A percentile compares a stretch with the other conserved stretches of the same genome.
These are phyloP conservation scores for Limnomonas spitsbergensis DNA, from an alignment of 139 green algal species.

Conservation along the genomic window DNA sequence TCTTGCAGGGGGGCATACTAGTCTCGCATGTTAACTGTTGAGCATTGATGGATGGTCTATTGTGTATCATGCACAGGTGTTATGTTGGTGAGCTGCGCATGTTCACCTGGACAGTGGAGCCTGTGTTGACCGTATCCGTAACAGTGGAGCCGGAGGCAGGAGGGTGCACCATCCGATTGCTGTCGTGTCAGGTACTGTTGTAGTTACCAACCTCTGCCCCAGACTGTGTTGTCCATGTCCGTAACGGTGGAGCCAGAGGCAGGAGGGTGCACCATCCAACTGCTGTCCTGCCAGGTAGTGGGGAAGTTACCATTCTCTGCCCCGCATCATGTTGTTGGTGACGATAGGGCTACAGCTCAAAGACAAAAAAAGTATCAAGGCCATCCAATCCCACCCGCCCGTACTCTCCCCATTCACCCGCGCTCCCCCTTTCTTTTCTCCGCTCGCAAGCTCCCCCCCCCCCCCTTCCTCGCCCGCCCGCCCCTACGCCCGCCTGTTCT, in stretches of 20 bases:
- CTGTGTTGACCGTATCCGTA: conserved; percentile 77
- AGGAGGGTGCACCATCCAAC: conserved; percentile 69
- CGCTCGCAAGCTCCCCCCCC: too few species aligned
- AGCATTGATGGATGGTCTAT: too few species aligned
- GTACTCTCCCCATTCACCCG: too few species aligned
- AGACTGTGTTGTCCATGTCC: conserved; percentile 78
- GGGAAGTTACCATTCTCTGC: too few species aligned
- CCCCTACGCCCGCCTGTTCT: too few species aligned
- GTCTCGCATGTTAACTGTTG: too few species aligned
- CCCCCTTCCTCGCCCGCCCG: too few species aligned
- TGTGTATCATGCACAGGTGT: conserved; percentile 45
- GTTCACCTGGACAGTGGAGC: conserved; percentile 69
- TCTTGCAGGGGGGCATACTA: too few species aligned
- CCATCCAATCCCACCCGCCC: too few species aligned
- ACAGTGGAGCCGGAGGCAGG: conserved; percentile 41
- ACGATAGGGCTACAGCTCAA: conserved; percentile 58
- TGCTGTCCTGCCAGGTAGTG: conserved; percentile 68
- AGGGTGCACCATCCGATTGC: conserved; percentile 76
- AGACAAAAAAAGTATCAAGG: conserved; percentile 67
- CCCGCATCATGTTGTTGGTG: conserved; percentile 79
- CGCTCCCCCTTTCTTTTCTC: too few species aligned
- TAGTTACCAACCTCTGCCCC: too few species aligned
- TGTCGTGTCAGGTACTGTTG: conserved; percentile 65
- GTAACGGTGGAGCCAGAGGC: conserved; percentile 56
- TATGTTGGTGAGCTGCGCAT: conserved; percentile 63